Evolutionary conservation across 805 yeast genomes (phyloP).

Genomic region (Clavispora santaluciae): DNA sequence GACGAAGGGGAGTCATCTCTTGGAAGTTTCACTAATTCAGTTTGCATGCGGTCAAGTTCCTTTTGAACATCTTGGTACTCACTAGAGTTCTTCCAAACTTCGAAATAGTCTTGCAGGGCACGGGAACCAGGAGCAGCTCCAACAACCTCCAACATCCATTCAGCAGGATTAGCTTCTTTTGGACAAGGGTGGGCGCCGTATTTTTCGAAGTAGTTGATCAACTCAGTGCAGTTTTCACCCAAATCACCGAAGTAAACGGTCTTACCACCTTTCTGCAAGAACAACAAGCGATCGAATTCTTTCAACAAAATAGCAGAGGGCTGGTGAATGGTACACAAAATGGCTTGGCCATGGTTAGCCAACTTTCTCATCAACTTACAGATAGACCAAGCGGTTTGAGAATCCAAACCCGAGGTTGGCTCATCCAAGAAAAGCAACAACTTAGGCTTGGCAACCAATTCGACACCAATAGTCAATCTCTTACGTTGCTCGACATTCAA

Average conservation of each 20-base stretch:
- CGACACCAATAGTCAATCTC: conserved; percentile 59
- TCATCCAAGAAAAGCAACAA: conserved; percentile 62
- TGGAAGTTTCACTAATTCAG: conserved; percentile 35
- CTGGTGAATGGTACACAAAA: conserved; percentile 73
- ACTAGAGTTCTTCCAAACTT: conserved; percentile 70
- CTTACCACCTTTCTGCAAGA: conserved; percentile 70
- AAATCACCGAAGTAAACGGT: conserved; percentile 82
- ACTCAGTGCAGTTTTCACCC: conserved; percentile 55
- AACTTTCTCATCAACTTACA: conserved; percentile 61
- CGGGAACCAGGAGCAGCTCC: conserved; percentile 82
- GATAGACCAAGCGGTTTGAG: conserved; percentile 68
- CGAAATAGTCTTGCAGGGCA: conserved; percentile 65
- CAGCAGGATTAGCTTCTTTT: conserved; percentile 18
- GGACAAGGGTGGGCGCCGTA: conserved; percentile 67
- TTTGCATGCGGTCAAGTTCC: conserved; percentile 63
- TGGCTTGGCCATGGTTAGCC: conserved; percentile 69
- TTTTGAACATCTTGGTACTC: conserved; percentile 55
- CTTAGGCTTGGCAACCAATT: conserved; percentile 64
- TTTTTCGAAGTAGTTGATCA: conserved; percentile 64
- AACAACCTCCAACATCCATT: conserved; percentile 83
- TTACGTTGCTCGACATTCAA: conserved; percentile 20
- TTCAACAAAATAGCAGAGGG: conserved; percentile 68
- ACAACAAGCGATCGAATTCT: conserved; percentile 62
- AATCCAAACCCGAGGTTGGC: conserved; percentile 71
- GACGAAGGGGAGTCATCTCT: conserved; percentile 18